Evolutionary conservation across 306 rosid genomes (phyloP), one percentile per base, ranked within the genome.

Genomic region (Senna siamea): DNA sequence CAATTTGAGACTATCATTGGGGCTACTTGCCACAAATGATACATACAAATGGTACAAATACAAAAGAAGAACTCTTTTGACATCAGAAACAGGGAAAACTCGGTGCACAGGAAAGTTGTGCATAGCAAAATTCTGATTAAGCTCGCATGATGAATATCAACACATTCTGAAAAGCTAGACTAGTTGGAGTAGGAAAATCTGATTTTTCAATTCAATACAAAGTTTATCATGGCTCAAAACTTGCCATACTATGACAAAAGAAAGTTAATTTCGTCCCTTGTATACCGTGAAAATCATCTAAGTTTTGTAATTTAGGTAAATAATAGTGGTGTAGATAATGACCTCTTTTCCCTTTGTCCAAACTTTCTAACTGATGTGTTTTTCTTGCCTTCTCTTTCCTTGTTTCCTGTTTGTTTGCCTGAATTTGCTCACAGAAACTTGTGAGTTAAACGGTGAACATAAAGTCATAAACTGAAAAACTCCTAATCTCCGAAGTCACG

Each of bases 11-110:
- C 80, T 77, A 73, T 80, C 80, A 77, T 20, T 80, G 47, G 46
- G 76, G 58, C 74, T 75, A 63, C 80, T 76, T 80, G 76, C 87
- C 76, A 40, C 83, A 64, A 84, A 80, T 65, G 85, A 70, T 80
- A 46, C 83, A 70, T 80, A 72, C 87, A 84, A 80, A 64, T 80
- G 77, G 82, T 70, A 59, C 78, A 35, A 79, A 66, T 75, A 64
- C 69, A 57, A 84, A 77, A 17, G 40, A 73, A 69, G 67, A 70
- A 74, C 54, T 30, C 66, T 35, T 37, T 70, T 50, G 47, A 55
- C 62, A 74, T 69, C 12, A 69, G 43, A 75, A 60, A 22, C 70
- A 53, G 14, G 40, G 40, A 52, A 66, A 32, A 54, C 68, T 68
- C 60, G 37, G 73, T 73, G 61, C 70, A 74, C 57, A 58, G 26